Evolutionary conservation across 2,329 filamentous ascomycete species (phyloP).

Genomic region (Cladorrhinum sp.): DNA sequence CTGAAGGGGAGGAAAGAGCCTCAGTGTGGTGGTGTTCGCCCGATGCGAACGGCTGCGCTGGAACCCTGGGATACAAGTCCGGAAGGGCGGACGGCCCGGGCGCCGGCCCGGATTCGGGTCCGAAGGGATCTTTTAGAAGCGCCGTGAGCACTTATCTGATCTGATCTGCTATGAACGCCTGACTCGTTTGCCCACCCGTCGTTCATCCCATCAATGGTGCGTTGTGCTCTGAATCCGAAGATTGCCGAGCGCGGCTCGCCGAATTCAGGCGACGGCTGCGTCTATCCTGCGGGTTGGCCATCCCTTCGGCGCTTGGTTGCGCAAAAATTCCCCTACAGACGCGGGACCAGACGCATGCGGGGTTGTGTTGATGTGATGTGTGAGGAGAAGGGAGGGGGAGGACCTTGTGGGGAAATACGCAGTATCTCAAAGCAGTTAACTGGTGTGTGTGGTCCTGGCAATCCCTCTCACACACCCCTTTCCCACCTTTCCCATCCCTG

Average conservation of each 20-base stretch:
- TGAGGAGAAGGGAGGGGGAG: background rate
- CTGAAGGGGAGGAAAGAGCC: background rate
- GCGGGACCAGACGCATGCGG: constrained; percentile 11
- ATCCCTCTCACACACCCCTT: background rate
- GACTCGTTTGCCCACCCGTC: background rate
- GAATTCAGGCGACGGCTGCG: constrained; percentile 3
- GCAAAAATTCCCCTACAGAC: constrained; percentile 14
- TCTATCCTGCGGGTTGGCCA: constrained; percentile 2
- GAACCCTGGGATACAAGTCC: background rate
- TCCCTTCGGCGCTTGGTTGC: constrained; percentile 17
- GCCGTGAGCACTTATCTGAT: background rate
- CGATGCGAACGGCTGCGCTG: constrained; percentile 4
- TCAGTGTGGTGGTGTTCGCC: constrained; percentile 8
- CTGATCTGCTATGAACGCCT: background rate
- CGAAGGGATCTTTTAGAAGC: constrained; percentile 8
- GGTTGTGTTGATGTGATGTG: constrained; percentile 1
- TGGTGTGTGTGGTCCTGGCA: background rate
- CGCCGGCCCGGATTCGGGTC: constrained; percentile 17
- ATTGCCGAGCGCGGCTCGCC: constrained; percentile 20
- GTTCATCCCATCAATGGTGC: background rate
- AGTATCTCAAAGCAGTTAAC: constrained; percentile 1
- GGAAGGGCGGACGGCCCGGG: constrained; percentile 14
- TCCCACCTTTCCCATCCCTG: background rate
- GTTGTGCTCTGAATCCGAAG: background rate
- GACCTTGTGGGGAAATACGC: background rate